Evolutionary conservation across 768 basidiomycete genomes (phyloP).

Genomic region (Trichaptum fuscoviolaceum): DNA sequence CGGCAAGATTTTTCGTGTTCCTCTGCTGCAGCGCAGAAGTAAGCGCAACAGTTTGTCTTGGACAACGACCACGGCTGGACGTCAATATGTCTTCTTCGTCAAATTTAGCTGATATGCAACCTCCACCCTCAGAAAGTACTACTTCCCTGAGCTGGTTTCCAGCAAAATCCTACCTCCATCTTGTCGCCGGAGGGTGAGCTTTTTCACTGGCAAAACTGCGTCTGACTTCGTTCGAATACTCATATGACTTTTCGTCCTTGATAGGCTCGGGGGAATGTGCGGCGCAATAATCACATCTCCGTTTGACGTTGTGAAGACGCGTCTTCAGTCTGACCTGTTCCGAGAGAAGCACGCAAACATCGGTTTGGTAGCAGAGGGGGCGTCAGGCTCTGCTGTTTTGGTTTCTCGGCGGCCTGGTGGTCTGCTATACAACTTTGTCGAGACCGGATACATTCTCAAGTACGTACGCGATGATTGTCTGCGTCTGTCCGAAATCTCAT

Average conservation of each 20-base stretch:
- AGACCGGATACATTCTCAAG: constrained; percentile 89
- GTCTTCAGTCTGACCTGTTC: constrained; percentile 89
- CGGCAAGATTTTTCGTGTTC: neutral
- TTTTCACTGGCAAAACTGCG: neutral
- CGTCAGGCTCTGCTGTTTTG: constrained; percentile 24
- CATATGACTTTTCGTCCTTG: constrained; percentile 11
- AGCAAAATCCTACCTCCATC: constrained; percentile 79
- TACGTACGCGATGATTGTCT: constrained; percentile 28
- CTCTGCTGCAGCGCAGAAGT: neutral
- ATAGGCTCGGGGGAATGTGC: constrained; percentile 92
- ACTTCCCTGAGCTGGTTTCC: constrained; percentile 41
- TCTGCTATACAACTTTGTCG: constrained; percentile 88
- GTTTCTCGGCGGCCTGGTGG: constrained; percentile 34
- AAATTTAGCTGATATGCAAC: constrained; percentile 19
- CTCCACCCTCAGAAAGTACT: constrained; percentile 23
- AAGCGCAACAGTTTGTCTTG: neutral
- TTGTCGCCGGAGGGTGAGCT: constrained; percentile 81
- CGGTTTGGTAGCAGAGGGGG: constrained; percentile 18
- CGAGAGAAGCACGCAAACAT: constrained; percentile 35
- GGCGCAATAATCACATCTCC: constrained; percentile 96
- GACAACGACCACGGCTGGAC: neutral
- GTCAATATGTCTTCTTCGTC: constrained; percentile 1
- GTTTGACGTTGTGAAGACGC: constrained; percentile 97
- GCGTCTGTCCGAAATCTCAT: neutral
- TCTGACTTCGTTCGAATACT: neutral